Evolutionary conservation across 495 filamentous ascomycete species (phyloP).

Genomic region (Margaritispora aquatica): DNA sequence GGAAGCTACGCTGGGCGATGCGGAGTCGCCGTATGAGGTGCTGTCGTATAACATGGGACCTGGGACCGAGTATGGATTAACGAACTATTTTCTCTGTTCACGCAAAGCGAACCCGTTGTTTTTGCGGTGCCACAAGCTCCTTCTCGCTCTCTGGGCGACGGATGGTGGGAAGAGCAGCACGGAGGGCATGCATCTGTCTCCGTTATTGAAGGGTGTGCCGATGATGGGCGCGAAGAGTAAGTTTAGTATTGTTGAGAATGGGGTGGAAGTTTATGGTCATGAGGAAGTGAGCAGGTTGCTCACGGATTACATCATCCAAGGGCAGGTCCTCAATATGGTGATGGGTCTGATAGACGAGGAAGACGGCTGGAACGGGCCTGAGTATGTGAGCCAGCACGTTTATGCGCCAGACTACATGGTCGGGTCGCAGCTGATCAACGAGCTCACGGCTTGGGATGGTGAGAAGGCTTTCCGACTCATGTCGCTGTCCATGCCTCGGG

Average conservation of each 20-base stretch:
- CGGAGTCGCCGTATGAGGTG: constrained; percentile 39
- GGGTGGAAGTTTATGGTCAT: constrained; percentile 18
- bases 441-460: constrained; percentile 44
- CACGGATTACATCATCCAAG: constrained; percentile 49
- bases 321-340: constrained; percentile 40
- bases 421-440: constrained; percentile 45
- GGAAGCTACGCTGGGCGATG: constrained; percentile 38
- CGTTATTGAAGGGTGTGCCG: constrained; percentile 37
- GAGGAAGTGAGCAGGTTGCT: constrained; percentile 34
- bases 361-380: constrained; percentile 46
- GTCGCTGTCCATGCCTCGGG: constrained; percentile 38
- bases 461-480: constrained; percentile 41
- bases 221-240: constrained; percentile 25
- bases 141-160: constrained; percentile 43
- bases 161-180: constrained; percentile 42
- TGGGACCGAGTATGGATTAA: constrained; percentile 28
- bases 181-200: constrained; percentile 43
- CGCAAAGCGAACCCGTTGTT: constrained; percentile 40
- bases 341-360: constrained; percentile 45
- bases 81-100: constrained; percentile 45
- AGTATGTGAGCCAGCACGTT: constrained; percentile 38
- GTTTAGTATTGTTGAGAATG: constrained; percentile 13
- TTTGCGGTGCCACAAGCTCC: constrained; percentile 39
- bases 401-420: constrained; percentile 45
- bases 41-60: constrained; percentile 38